Base-by-base conservation (phyloP, 345 rosid genomes). In the Salix caprea region DNA sequence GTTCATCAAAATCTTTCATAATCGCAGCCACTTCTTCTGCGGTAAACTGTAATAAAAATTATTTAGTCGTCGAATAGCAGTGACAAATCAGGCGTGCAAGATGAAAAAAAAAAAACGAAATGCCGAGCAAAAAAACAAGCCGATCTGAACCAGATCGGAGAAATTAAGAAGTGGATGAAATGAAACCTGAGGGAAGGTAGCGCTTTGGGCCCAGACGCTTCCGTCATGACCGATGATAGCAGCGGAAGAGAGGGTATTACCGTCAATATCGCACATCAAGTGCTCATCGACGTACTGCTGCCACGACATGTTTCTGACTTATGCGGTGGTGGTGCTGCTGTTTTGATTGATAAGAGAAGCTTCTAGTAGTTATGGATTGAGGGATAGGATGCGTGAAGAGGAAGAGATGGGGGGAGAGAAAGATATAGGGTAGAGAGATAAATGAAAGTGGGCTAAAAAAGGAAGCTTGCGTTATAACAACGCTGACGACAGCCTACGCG, bases 1-100 rank as follows among this genome's bases (percentile, higher is more conserved):
- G 85, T 62, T 82, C 80, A 28, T 8, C 79, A 76, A 82, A 82
- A 69, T 82, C 82, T 8, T 67, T 82, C 80, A 72, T 65, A 65
- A 79, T 76, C 7, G 44, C 81, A 58, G 60, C 67, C 26, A 78
- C 67, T 42, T 78, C 81, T 40, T 78, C 77, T 30, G 73, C 48
- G 6, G 68, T 78, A 34, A 78, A 73, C 81, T 78, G 72, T 37
- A 4, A 66, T 0, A 32, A 66, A 66, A 40, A 2, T 10, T 10
- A 40, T 40, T 40, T 40, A 40, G 12, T 40, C 13, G 3, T 40
- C 10, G 44, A 40, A 10, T 40, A 40, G 44, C 14, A 2, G 14
- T 40, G 12, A 40, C 1, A 66, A 32, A 68, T n/a, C 18, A 37
- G 15, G 52, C 32, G 14, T 65, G 23, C 36, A 28, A 7, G 67